These are phyloP conservation scores for Penicillium brevicompactum DNA, from an alignment of 2,329 filamentous ascomycete genomes.

Conservation along the genomic window DNA sequence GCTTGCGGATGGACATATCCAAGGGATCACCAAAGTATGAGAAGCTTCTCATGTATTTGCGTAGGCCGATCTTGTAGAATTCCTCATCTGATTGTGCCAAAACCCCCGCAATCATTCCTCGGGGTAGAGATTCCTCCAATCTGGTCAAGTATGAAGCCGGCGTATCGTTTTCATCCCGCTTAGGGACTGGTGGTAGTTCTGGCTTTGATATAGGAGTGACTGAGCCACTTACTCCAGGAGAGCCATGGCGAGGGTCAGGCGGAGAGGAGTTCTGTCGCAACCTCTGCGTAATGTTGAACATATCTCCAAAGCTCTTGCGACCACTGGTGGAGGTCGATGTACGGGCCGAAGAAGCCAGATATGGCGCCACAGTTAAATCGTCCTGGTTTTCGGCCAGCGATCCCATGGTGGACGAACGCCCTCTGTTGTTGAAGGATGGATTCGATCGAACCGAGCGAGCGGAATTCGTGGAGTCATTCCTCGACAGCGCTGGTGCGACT, in stretches of 20 bases:
- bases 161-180: slow-evolving; percentile 83
- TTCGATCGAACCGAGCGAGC: slow-evolving; percentile 66
- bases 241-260: slow-evolving; percentile 65
- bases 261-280: slow-evolving; percentile 81
- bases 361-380: slow-evolving; percentile 69
- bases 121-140: slow-evolving; percentile 76
- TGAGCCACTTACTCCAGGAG: slow-evolving; percentile 59
- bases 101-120: slow-evolving; percentile 80
- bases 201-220: slow-evolving; percentile 73
- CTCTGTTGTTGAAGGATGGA: slow-evolving; percentile 58
- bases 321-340: slow-evolving; percentile 84
- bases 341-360: slow-evolving; percentile 54
- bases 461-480: slow-evolving; percentile 65
- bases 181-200: slow-evolving; percentile 67
- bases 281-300: slow-evolving; percentile 74
- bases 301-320: slow-evolving; percentile 87
- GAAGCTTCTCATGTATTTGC: slow-evolving; percentile 95
- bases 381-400: slow-evolving; percentile 74
- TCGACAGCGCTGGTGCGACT: slow-evolving; percentile 51
- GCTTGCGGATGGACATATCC: slow-evolving; percentile 94
- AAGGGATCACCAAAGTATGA: slow-evolving; percentile 95
- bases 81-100: slow-evolving; percentile 83
- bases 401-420: slow-evolving; percentile 86
- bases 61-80: slow-evolving; percentile 79
- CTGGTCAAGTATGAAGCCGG: slow-evolving; percentile 85